Evolutionary conservation across 805 yeast species (phyloP), one percentile per base, ranked within the genome.

Genomic region (Kodamaea kakaduensis): DNA sequence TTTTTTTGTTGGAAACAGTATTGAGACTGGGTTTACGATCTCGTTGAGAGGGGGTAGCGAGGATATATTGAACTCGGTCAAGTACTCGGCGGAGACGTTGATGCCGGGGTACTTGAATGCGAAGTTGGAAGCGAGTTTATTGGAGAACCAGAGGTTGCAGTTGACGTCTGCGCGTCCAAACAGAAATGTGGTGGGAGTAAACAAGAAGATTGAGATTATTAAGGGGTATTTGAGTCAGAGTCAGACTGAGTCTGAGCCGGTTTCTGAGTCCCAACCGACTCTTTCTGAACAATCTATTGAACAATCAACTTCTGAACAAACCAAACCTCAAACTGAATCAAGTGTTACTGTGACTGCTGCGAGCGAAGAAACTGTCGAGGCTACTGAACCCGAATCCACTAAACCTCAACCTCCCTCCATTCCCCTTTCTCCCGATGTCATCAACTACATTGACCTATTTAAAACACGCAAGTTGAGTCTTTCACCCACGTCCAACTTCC

Each of bases 401-500:
- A n/a, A n/a, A n/a, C n/a, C n/a, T n/a, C n/a, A n/a, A n/a, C n/a
- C n/a, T n/a, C n/a, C n/a, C n/a, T n/a, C n/a, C n/a, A n/a, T n/a
- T n/a, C n/a, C n/a, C n/a, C n/a, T 21, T 54, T n/a, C 47, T 17
- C 47, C 48, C 16, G 70, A 66, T 26, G 60, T 65, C 1, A 44
- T 47, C 12, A 58, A 61, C 34, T 67, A 65, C 38, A 47, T 66
- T 17, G 50, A 51, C 24, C 44, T 60, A 12, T 64, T 79, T 34
- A 54, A 66, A 12, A 62, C 63, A n/a, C 62, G 86, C 41, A 61
- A 78, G 3, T 59, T 90, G 17, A 85, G 95, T 3, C 73, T 86
- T 0, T 89, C 97, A 2, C 97, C 98, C 0, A 76, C 88, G 34
- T 89, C 89, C 0, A 67, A 72, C 13, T 84, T 84, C 49, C 77